phyloP scores from a whole-genome alignment of 176 grass and related monocot species.

The Eragrostis curvula region DNA sequence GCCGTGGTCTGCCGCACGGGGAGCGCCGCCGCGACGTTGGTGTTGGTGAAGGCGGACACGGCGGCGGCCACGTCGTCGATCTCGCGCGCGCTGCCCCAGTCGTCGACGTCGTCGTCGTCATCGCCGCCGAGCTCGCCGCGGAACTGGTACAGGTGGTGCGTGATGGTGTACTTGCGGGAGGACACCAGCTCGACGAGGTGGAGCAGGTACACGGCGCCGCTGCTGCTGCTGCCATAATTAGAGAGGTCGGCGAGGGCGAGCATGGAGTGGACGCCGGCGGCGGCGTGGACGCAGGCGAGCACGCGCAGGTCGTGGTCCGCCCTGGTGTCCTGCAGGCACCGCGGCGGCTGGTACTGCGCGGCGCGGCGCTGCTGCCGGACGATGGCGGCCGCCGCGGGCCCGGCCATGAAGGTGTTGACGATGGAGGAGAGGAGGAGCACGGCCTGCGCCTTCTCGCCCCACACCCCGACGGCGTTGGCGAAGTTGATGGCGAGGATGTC shows the following conservation, averaged over 20 bases:
- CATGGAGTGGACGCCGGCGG: constrained; percentile 41
- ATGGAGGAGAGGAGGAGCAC: constrained; percentile 57
- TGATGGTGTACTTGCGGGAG: constrained; percentile 60
- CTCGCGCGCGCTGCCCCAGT: constrained; percentile 50
- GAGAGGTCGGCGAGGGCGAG: constrained; percentile 53
- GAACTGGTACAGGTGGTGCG: constrained; percentile 48
- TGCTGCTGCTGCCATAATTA: too few species aligned
- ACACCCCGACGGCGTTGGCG: constrained; percentile 9
- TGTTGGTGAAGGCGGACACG: constrained; percentile 40
- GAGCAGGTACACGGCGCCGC: constrained; percentile 47
- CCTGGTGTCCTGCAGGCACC: constrained; percentile 57
- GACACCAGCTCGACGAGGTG: constrained; percentile 69
- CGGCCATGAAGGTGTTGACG: constrained; percentile 66
- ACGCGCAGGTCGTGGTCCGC: constrained; percentile 54
- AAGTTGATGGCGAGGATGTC: constrained; percentile 66
- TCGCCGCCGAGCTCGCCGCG: background rate
- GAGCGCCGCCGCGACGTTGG: background rate
- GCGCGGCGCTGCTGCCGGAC: constrained; percentile 57
- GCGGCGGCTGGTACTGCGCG: constrained; percentile 40
- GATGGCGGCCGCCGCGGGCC: constrained; percentile 63
- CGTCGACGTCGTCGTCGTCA: background rate
- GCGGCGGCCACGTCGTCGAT: constrained; percentile 48
- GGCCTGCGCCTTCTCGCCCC: constrained; percentile 34
- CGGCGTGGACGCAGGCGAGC: constrained; percentile 62
- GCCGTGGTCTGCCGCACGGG: constrained; percentile 52